Percentiles rank a stretch among this genome's conserved stretches.
Evolutionary conservation across 2,329 filamentous ascomycete genomes (phyloP).

Genomic region (Colletotrichum paranaense): DNA sequence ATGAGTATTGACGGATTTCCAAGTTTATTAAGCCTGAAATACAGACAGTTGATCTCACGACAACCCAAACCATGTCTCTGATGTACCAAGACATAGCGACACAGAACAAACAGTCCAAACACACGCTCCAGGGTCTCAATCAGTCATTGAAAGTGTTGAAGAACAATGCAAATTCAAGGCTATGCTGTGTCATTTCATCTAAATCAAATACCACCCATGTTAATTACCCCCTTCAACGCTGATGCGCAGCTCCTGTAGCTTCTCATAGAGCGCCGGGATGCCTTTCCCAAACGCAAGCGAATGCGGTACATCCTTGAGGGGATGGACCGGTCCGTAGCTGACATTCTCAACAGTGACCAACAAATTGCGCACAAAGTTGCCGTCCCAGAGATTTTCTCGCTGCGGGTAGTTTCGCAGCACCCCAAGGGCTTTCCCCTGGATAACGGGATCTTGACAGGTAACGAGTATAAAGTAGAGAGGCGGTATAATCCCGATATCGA

Average conservation of each 20-base stretch:
- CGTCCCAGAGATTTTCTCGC: slow-evolving; percentile 22
- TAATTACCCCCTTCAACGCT: background rate
- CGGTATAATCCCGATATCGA: slow-evolving; percentile 27
- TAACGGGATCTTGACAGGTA: slow-evolving; percentile 3
- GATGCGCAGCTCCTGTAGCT: slow-evolving; percentile 8
- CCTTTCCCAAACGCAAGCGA: slow-evolving; percentile 17
- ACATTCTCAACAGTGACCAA: slow-evolving; percentile 19
- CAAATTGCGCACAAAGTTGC: slow-evolving; percentile 17
- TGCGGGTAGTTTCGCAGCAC: slow-evolving; percentile 17
- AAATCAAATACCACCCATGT: background rate
- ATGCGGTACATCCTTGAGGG: slow-evolving; percentile 3
- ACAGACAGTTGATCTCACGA: background rate
- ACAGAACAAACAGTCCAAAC: too few relatives aligned
- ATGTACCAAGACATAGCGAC: background rate
- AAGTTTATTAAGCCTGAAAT: background rate
- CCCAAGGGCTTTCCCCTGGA: slow-evolving; percentile 14
- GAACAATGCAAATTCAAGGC: background rate
- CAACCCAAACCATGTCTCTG: background rate
- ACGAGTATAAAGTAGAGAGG: slow-evolving; percentile 22
- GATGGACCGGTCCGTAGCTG: background rate
- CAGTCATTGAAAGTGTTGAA: too few relatives aligned
- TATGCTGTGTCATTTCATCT: background rate
- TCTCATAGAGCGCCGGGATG: slow-evolving; percentile 24
- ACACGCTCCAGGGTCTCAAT: too few relatives aligned
- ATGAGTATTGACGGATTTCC: background rate